These are phyloP conservation scores for Talinum fruticosum DNA, from an alignment of 148 eudicot genomes.

Conservation along the genomic window DNA sequence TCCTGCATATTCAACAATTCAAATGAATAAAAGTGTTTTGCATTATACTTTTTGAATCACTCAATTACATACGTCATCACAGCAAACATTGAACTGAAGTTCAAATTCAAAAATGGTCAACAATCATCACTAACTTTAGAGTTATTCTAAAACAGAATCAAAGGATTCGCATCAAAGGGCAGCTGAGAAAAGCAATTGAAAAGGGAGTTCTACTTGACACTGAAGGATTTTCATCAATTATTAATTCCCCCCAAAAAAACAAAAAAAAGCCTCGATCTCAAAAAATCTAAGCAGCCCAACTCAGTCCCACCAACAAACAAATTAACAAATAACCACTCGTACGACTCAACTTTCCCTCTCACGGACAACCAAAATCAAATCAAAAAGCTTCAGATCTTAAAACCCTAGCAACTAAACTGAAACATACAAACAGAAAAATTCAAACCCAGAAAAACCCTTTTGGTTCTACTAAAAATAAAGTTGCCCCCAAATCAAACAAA, in stretches of 20 bases:
- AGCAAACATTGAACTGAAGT: background rate
- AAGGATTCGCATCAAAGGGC: background rate
- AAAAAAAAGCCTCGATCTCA: background rate
- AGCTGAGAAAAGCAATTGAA: background rate
- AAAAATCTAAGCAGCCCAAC: background rate
- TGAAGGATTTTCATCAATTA: background rate
- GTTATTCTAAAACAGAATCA: background rate
- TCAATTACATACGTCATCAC: background rate
- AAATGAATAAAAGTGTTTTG: background rate
- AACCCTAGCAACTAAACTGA: constrained; percentile 9
- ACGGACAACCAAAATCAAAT: background rate
- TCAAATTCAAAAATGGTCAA: background rate
- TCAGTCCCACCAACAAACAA: background rate
- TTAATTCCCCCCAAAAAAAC: background rate
- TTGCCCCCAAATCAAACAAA: background rate
- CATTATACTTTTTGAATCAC: background rate
- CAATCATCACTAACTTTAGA: background rate
- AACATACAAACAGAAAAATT: background rate
- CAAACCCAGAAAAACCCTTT: background rate
- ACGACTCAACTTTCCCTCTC: background rate
- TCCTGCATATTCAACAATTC: constrained; percentile 10
- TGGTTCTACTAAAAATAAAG: background rate
- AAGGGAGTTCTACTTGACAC: background rate
- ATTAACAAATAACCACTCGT: background rate
- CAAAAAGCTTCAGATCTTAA: constrained; percentile 18